phyloP scores from a whole-genome alignment of 192 early-diverging fungal species.

The Diversispora eburnea region DNA sequence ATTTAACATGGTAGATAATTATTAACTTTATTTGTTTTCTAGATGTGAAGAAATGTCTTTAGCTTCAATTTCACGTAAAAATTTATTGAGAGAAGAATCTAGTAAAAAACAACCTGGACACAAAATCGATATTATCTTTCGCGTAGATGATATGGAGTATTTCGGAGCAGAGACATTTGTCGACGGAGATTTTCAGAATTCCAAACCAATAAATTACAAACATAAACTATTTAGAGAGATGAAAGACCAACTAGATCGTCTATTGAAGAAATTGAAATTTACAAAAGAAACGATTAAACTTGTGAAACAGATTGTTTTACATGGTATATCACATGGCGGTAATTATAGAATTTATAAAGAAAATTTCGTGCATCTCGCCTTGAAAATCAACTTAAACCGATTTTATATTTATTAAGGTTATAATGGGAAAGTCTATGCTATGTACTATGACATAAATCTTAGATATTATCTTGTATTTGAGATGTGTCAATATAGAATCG shows the following conservation, averaged over 20 bases:
- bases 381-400: background rate
- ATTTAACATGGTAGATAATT: background rate
- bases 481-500: no score
- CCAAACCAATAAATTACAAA: constrained; percentile 10
- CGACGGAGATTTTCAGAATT: background rate
- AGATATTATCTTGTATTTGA: no score
- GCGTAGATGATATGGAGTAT: constrained; percentile 19
- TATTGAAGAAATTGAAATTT: constrained; percentile 21
- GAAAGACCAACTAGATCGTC: constrained; percentile 15
- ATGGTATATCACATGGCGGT: background rate
- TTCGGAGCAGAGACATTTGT: constrained; percentile 2
- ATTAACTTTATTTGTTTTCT: background rate
- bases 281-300: constrained; percentile 7
- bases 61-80: constrained; percentile 9
- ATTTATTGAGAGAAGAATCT: constrained; percentile 5
- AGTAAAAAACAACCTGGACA: constrained; percentile 1
- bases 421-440: constrained; percentile 9
- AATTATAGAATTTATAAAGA: background rate
- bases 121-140: constrained; percentile 20
- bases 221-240: constrained; percentile 11
- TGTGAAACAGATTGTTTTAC: constrained; percentile 4
- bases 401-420: background rate
- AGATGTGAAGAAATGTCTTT: constrained; percentile 16
- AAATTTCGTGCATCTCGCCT: background rate
- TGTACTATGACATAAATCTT: background rate